Evolutionary conservation across 257 asterid species (phyloP).

Genomic region (Voacanga thouarsii): DNA sequence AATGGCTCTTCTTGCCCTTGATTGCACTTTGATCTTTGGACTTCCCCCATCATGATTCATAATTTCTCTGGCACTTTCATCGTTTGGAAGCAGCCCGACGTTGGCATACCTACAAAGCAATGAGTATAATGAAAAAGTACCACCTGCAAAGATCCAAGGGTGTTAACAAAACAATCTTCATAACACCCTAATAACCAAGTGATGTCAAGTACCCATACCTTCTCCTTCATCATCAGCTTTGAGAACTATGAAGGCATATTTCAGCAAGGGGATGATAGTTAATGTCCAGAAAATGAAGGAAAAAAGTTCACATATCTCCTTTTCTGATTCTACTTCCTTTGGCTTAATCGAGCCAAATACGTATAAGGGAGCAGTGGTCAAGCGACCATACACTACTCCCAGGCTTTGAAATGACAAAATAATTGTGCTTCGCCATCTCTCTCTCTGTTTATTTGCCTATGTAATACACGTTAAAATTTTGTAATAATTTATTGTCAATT

Average conservation of each 20-base stretch:
- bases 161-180: background rate
- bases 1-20: constrained; percentile 63
- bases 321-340: constrained; percentile 43
- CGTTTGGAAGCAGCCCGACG: constrained; percentile 80
- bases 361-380: constrained; percentile 87
- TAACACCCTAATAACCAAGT: background rate
- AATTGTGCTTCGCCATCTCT: constrained; percentile 54
- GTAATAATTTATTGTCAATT: background rate
- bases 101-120: constrained; percentile 77
- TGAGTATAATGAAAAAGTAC: constrained; percentile 86
- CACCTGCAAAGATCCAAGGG: constrained; percentile 57
- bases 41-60: constrained; percentile 46
- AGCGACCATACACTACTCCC: constrained; percentile 85
- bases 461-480: background rate
- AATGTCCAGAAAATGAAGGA: constrained; percentile 87
- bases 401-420: constrained; percentile 87
- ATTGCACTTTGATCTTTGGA: constrained; percentile 41
- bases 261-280: constrained; percentile 74
- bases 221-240: constrained; percentile 90
- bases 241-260: constrained; percentile 67
- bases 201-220: constrained; percentile 38
- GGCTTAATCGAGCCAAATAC: constrained; percentile 70
- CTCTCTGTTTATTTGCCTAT: constrained; percentile 32
- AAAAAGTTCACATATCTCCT: constrained; percentile 69
- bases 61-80: constrained; percentile 42